A percentile compares a stretch with the other conserved stretches of the same genome.
Conservation (phyloP, 148 eudicot species). For the Drosera capensis region DNA sequence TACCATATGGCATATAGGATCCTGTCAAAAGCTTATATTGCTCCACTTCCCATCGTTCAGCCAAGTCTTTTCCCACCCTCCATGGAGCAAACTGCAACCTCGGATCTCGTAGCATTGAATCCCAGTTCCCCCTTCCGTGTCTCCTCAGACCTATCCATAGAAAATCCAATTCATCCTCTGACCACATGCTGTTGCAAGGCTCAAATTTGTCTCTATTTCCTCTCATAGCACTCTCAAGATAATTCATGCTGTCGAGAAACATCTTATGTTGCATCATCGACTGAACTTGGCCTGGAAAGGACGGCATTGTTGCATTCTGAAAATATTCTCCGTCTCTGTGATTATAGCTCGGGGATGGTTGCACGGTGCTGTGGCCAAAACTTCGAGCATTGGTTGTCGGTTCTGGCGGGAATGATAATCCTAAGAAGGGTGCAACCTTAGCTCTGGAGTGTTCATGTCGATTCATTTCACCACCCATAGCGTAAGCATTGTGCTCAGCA, state of each 20-base stretch:
- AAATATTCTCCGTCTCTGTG: slow-evolving; percentile 11
- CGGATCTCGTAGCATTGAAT: slow-evolving; percentile 44
- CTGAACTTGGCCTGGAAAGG: slow-evolving; percentile 14
- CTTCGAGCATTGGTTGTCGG: slow-evolving; percentile 10
- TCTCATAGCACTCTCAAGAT: slow-evolving; percentile 22
- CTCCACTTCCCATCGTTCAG: slow-evolving; percentile 41
- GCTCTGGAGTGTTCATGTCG: slow-evolving; percentile 9
- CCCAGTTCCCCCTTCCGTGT: slow-evolving; percentile 62
- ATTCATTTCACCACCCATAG: slow-evolving; percentile 4
- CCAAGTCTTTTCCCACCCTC: slow-evolving; percentile 36
- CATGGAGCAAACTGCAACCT: slow-evolving; percentile 37
- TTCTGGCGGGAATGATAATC: slow-evolving; percentile 16
- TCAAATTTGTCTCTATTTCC: slow-evolving; percentile 27
- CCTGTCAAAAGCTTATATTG: slow-evolving; percentile 24
- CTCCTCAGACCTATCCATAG: slow-evolving; percentile 63
- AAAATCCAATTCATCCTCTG: slow-evolving; percentile 54
- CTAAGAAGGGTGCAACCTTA: slow-evolving; percentile 11
- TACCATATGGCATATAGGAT: slow-evolving; percentile 8
- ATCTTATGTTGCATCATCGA: slow-evolving; percentile 21
- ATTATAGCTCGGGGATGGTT: slow-evolving; percentile 6
- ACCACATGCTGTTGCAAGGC: slow-evolving; percentile 22
- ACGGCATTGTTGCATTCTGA: slow-evolving; percentile 15
- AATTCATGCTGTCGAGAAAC: slow-evolving; percentile 28
- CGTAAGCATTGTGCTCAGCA: slow-evolving; percentile 8
- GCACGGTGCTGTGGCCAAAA: slow-evolving; percentile 6